Evolutionary conservation across 257 asterid genomes (phyloP).

Genomic region (Scutellaria minor): DNA sequence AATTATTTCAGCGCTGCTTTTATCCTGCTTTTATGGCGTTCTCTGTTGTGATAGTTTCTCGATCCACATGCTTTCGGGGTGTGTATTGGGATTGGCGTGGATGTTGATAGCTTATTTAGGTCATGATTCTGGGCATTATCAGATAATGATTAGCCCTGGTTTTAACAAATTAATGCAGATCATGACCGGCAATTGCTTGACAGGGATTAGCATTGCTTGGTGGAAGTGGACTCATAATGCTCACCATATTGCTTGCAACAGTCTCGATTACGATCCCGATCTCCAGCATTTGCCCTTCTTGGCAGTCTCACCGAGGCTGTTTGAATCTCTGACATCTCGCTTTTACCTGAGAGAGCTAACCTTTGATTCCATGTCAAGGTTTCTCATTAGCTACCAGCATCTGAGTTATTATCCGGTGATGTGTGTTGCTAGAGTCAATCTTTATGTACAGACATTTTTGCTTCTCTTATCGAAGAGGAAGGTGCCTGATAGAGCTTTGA

Average conservation of each 20-base stretch:
- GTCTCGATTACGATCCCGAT: constrained; percentile 93
- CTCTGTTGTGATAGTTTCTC: constrained; percentile 28
- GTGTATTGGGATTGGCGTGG: constrained; percentile 52
- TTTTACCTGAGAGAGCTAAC: constrained; percentile 71
- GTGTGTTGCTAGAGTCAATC: constrained; percentile 72
- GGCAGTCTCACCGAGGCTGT: constrained; percentile 65
- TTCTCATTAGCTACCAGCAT: constrained; percentile 79
- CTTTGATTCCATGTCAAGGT: constrained; percentile 61
- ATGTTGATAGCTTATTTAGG: constrained; percentile 75
- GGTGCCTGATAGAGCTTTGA: constrained; percentile 67
- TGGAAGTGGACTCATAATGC: constrained; percentile 98
- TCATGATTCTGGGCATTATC: constrained; percentile 92
- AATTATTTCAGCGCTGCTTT: constrained; percentile 31
- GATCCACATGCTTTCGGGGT: constrained; percentile 45
- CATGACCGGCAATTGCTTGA: constrained; percentile 75
- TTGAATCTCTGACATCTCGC: constrained; percentile 52
- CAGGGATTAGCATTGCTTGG: constrained; percentile 98
- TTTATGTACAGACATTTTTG: constrained; percentile 72
- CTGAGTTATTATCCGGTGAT: constrained; percentile 69
- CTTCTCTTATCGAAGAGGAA: constrained; percentile 62
- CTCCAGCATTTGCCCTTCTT: constrained; percentile 89
- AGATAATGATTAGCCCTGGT: constrained; percentile 57
- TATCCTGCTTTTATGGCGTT: constrained; percentile 45
- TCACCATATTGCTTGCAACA: constrained; percentile 79
- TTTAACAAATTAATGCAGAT: constrained; percentile 67